Evolutionary conservation across 2,329 filamentous ascomycete species (phyloP).

Genomic region (Pseudogymnoascus sp.): DNA sequence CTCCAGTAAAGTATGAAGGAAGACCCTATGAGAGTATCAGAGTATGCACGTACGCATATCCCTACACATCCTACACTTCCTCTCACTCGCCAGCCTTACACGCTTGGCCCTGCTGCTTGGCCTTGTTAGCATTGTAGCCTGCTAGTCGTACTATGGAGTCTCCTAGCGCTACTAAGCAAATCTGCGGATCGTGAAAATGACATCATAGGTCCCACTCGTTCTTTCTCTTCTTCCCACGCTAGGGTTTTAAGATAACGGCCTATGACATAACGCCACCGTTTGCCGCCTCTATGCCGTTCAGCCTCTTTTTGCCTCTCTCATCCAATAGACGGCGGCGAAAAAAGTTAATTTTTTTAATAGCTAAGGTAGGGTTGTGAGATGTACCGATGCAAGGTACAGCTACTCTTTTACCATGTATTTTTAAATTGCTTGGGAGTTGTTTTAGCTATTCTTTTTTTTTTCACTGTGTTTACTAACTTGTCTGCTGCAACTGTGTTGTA

Average conservation of each 20-base stretch:
- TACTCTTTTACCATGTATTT: background rate
- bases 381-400: background rate
- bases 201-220: background rate
- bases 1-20: no score
- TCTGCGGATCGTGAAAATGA: background rate
- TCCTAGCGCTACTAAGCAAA: background rate
- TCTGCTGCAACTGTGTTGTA: no score
- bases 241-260: background rate
- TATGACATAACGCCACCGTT: background rate
- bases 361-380: background rate
- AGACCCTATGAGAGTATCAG: background rate
- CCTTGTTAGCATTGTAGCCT: no score
- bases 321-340: background rate
- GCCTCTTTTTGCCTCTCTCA: background rate
- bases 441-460: background rate
- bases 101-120: background rate
- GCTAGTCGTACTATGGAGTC: no score
- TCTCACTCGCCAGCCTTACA: background rate
- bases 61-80: background rate
- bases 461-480: no score
- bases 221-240: background rate
- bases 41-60: background rate
- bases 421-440: background rate
- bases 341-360: background rate
- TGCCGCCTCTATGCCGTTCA: background rate